These are phyloP conservation scores for Bruguiera hainesii DNA, from an alignment of 441 rosid genomes.

Conservation along the genomic window DNA sequence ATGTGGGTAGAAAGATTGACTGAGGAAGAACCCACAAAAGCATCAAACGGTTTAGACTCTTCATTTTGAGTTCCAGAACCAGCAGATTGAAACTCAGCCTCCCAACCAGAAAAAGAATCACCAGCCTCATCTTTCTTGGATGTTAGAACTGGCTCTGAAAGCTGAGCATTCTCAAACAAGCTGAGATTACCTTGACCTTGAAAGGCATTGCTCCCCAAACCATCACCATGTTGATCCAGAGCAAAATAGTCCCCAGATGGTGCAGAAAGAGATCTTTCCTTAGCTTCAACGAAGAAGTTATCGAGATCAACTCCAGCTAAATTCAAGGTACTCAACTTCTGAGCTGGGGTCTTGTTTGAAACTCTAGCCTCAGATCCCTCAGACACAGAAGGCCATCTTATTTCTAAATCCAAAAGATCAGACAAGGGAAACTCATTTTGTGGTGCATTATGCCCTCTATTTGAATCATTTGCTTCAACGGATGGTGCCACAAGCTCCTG, in stretches of 20 bases:
- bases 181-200: conserved; percentile 35
- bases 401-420: conserved; percentile 65
- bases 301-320: conserved; percentile 51
- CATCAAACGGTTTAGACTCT: conserved; percentile 39
- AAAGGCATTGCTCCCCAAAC: conserved; percentile 23
- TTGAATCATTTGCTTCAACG: conserved; percentile 35
- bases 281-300: conserved; percentile 40
- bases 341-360: conserved; percentile 22
- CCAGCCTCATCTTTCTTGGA: conserved; percentile 34
- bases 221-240: conserved; percentile 25
- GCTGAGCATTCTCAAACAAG: conserved; percentile 46
- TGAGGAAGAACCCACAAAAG: conserved; percentile 36
- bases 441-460: conserved; percentile 30
- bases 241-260: conserved; percentile 27
- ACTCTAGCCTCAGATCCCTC: conserved; percentile 32
- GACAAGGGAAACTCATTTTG: conserved; percentile 45
- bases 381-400: conserved; percentile 50
- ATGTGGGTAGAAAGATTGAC: conserved; percentile 56
- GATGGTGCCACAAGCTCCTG: conserved; percentile 64
- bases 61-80: conserved; percentile 27
- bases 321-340: conserved; percentile 32
- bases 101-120: conserved; percentile 49
- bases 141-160: conserved; percentile 25
- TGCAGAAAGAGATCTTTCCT: conserved; percentile 22
- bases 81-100: conserved; percentile 52